phyloP scores from a whole-genome alignment of 2,329 filamentous ascomycete species.

The Fusarium sp. region DNA sequence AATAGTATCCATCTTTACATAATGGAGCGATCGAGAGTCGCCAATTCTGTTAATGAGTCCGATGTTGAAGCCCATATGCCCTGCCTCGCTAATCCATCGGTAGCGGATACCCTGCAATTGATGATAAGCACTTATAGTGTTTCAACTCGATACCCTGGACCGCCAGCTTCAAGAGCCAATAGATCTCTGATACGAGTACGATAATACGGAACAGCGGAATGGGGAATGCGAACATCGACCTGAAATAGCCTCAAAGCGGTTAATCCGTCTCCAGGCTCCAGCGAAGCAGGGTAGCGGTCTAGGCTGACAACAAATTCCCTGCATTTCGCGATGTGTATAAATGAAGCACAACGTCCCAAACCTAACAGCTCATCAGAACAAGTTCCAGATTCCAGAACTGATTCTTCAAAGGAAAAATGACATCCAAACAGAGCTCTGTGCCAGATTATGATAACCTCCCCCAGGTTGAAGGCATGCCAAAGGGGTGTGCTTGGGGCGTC shows the following conservation, averaged over 20 bases:
- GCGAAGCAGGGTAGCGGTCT: neutral
- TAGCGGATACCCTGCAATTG: neutral
- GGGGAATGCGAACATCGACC: neutral
- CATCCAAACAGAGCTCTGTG: constrained; percentile 7
- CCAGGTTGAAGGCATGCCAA: constrained; percentile 57
- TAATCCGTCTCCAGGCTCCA: neutral
- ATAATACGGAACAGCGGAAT: neutral
- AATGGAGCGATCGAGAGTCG: neutral
- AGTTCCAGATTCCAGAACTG: neutral
- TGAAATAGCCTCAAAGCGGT: neutral
- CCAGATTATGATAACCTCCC: constrained; percentile 36
- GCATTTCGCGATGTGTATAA: constrained; percentile 11
- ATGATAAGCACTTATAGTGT: neutral
- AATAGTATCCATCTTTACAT: neutral
- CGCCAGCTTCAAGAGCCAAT: constrained; percentile 6
- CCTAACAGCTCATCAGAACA: too few species aligned
- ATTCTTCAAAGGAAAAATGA: neutral
- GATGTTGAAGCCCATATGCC: too few species aligned
- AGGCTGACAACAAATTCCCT: neutral
- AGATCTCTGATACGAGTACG: constrained; percentile 24
- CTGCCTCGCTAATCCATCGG: too few species aligned
- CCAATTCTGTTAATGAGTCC: neutral
- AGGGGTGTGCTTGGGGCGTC: constrained; percentile 65
- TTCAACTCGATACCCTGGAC: neutral
- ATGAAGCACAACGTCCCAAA: neutral